phyloP scores from a whole-genome alignment of 495 filamentous ascomycete genomes.

The Margaritispora aquatica region DNA sequence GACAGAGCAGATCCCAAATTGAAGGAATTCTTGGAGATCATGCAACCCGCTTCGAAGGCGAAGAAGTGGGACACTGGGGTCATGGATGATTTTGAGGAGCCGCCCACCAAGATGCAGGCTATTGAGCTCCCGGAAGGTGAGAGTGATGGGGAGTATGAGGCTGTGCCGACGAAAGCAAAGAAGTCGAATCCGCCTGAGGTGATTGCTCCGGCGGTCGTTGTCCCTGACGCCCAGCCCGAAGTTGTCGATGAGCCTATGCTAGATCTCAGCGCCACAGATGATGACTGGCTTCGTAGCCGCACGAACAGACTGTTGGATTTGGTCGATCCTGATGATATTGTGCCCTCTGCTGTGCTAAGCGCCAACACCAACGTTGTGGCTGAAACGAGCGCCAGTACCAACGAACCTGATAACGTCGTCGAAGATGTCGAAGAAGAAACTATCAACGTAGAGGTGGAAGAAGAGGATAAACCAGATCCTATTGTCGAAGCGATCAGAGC shows the following conservation, averaged over 20 bases:
- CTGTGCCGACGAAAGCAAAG: conserved; percentile 40
- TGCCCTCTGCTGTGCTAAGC: neutral
- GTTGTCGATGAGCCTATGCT: neutral
- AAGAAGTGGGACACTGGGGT: conserved; percentile 62
- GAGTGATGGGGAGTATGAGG: conserved; percentile 63
- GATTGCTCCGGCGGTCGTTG: neutral
- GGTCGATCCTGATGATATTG: conserved; percentile 51
- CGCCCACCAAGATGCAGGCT: conserved; percentile 36
- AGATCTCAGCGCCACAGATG: conserved; percentile 52
- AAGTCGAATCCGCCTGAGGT: conserved; percentile 20
- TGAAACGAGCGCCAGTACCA: neutral
- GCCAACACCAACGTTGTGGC: neutral
- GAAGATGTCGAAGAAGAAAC: neutral
- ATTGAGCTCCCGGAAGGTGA: conserved; percentile 36
- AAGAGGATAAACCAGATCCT: conserved; percentile 27
- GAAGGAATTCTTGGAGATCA: conserved; percentile 78
- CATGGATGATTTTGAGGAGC: conserved; percentile 37
- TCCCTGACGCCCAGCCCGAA: neutral
- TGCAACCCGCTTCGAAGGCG: conserved; percentile 62
- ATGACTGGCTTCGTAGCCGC: conserved; percentile 88
- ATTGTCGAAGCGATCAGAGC: conserved; percentile 41
- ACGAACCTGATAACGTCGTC: neutral
- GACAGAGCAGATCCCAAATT: conserved; percentile 66
- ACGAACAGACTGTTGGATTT: conserved; percentile 88
- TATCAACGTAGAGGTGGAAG: conserved; percentile 17